Percentiles rank a stretch among this genome's conserved stretches.
These are phyloP conservation scores for Corylus avellana DNA, from an alignment of 306 rosid genomes.

Conservation along the genomic window DNA sequence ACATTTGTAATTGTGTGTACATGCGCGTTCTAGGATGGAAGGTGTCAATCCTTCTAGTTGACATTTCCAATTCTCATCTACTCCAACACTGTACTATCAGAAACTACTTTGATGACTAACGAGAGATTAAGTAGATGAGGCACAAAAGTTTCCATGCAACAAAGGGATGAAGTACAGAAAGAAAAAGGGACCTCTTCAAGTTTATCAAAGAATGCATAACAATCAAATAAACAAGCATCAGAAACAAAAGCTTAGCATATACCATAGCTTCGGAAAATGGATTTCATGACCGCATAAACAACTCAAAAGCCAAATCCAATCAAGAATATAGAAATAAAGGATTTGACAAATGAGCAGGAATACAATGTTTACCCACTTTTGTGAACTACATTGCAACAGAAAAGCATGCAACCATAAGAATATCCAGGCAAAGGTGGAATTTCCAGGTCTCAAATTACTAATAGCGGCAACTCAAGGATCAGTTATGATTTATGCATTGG, in stretches of 20 bases:
- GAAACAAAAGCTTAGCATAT: background rate
- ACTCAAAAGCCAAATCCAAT: background rate
- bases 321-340: background rate
- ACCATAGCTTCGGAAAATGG: background rate
- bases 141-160: background rate
- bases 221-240: background rate
- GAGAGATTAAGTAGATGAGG: background rate
- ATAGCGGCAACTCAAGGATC: background rate
- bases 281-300: background rate
- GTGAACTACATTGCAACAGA: background rate
- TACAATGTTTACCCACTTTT: background rate
- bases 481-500: background rate
- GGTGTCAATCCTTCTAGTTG: background rate
- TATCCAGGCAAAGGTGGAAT: background rate
- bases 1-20: background rate
- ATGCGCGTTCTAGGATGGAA: too few relatives aligned
- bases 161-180: background rate
- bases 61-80: background rate
- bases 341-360: background rate
- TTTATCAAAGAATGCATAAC: background rate
- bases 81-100: background rate
- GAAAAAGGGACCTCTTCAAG: background rate
- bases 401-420: background rate
- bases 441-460: background rate
- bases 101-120: background rate